Conservation (phyloP, 2,329 filamentous ascomycete species). For the Neopestalotiopsis rosae region DNA sequence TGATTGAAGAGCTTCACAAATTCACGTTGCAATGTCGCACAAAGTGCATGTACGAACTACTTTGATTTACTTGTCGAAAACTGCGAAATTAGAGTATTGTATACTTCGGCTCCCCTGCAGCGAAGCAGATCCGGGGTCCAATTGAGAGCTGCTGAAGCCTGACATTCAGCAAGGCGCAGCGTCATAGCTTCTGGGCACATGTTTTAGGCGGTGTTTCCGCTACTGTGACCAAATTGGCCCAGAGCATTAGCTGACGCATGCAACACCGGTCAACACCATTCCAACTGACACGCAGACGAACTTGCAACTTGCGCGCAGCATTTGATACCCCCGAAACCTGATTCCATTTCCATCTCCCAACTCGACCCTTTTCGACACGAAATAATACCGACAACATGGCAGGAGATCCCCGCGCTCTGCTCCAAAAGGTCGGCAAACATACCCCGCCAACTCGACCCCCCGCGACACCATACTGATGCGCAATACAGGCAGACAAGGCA, state of each 20-base stretch:
- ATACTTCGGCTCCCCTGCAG: not conserved
- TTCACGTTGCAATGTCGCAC: no score
- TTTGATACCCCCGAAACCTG: not conserved
- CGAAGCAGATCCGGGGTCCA: not conserved
- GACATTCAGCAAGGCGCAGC: constrained; percentile 17
- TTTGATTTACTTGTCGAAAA: no score
- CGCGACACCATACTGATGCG: constrained; percentile 22
- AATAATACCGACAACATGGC: constrained; percentile 57
- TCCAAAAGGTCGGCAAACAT: constrained; percentile 70
- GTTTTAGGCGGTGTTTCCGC: constrained; percentile 17
- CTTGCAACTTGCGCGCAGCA: not conserved
- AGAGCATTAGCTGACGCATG: not conserved
- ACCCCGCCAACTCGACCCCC: constrained; percentile 26
- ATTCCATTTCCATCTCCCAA: not conserved
- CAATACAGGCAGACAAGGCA: constrained; percentile 81
- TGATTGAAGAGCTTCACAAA: not conserved
- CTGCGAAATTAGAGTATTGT: accelerated
- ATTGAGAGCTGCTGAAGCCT: not conserved
- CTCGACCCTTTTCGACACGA: not conserved
- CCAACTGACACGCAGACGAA: not conserved
- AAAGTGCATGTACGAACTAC: no score
- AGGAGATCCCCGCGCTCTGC: constrained; percentile 77
- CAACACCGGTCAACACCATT: not conserved
- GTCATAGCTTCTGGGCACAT: constrained; percentile 19
- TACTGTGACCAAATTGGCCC: not conserved